Base-by-base conservation (phyloP, 108 stramenopile species). In the Nannochloropsis salina region DNA sequence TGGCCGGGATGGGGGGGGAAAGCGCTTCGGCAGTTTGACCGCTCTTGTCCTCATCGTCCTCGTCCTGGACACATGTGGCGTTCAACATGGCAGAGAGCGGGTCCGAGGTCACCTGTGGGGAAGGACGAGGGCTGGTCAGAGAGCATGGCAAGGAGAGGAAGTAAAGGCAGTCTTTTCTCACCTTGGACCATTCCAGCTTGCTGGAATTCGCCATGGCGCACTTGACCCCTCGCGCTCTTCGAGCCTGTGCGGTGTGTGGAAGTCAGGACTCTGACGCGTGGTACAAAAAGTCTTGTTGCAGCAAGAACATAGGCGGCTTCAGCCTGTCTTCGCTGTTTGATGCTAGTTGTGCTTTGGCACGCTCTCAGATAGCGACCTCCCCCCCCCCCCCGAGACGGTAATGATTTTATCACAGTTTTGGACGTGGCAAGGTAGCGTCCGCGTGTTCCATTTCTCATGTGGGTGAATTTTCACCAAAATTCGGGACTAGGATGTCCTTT, bases 131-230 rank as follows among this genome's bases (percentile, higher is more conserved):
- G 4, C 20, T n/a, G 61, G 15, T 15, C 20, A 74, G 61, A 3
- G 61, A 74, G 15, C 20, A 74, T 74, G 61, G 5, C n/a, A 5
- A 74, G 15, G 61, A 74, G 15, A 11, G 2, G 20, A 20, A 4
- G 61, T 15, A n/a, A 74, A 74, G 61, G 20, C 2, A n/a, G 2
- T 15, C 61, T 15, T 74, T 74, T 74, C 61, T 74, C n/a, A 74
- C 61, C 61, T 74, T 74, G 61, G 61, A 74, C 61, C 61, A 74
- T 74, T 74, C 61, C 61, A 74, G 61, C 61, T 74, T 74, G 61
- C 5, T 74, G 3, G 61, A 4, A n/a, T 74, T 74, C 61, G 61
- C 61, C 61, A 74, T 74, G 61, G 2, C 61, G n/a, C 20, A n/a
- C 61, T 1, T 20, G 20, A n/a, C 4, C n/a, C 20, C 2, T 74